Evolutionary conservation across 2,329 filamentous ascomycete species (phyloP), one percentile per base, ranked within the genome.

Genomic region (Aplosporella prunicola): DNA sequence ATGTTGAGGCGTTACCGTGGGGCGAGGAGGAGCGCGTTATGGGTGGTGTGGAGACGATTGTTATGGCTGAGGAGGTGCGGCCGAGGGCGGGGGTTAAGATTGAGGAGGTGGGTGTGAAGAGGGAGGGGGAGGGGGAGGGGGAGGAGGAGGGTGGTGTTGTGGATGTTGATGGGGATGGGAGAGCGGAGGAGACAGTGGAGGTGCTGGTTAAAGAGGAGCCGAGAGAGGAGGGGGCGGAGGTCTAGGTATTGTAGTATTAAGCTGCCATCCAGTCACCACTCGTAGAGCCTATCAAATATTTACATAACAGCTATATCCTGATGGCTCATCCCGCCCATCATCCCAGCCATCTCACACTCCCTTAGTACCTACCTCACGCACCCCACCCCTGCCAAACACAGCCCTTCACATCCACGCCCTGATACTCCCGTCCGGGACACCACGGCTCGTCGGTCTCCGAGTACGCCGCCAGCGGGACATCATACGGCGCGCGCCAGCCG

Each of bases 401-500:
- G 1, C 37, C 37, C 17, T 17, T 29, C 17, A 20, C 23, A 20
- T 39, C 37, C 10, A 15, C n/a, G 24, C 29, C 37, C 8, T 8
- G 17, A 24, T 34, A 34, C 31, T 16, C 16, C 18, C 17, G 17
- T 5, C 30, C 29, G 9, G 80, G 80, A 42, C 82, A 83, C 88
- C 87, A 94, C 1, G 87, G 86, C 31, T 71, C 62, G 51, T 93
- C 84, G 4, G 60, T 56, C 6, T 58, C 45, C 0, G 55, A 63
- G 50, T 94, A 93, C 5, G 64, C 64, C 32, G 74, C 74, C 18
- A 93, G 56, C 0, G 87, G 87, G 5, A 88, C 60, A 57, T 78
- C 78, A 57, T 93, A 94, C n/a, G 87, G 84, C 61, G 93, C 78
- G 11, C 86, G 71, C 18, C 89, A 63, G 0, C 82, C 83, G 4